Evolutionary conservation across 192 early-diverging fungal genomes (phyloP), one percentile per base, ranked within the genome.

Genomic region (Coemansia javaensis): DNA sequence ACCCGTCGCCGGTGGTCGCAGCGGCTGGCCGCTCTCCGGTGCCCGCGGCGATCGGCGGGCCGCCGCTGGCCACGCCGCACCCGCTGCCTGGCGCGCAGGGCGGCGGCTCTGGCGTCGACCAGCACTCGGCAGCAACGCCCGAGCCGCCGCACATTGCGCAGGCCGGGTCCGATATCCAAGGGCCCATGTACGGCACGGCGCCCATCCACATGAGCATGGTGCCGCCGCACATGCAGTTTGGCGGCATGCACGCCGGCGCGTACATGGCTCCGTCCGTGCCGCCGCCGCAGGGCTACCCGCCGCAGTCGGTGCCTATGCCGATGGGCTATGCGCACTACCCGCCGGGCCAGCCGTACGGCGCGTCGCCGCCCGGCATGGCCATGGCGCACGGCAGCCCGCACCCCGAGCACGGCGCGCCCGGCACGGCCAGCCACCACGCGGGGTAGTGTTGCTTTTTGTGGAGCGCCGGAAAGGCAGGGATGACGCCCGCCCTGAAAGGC

Each of bases 121-220:
- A 32, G 36, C 59, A 50, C 11, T 25, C 47, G 12, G 53, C 47
- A 21, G 40, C 53, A 11, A 70, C 66, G 4, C 66, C 66, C 13
- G 69, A 73, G 40, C 50, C 44, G 31, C 44, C 16, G 23, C 53
- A 64, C 32, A 25, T 53, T 24, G 49, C 42, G 7, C 37, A 50
- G 3, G 42, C 66, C 2, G 54, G 57, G 7, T 58, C 66, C 0
- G 66, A 63, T n/a, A 63, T 59, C 30, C 56, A 59, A 0, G 50
- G 27, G 31, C 32, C 63, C n/a, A 54, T 70, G 59, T 70, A 70
- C 24, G 50, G 53, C 32, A 49, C 40, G 42, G 44, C 52, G 41
- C 66, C 54, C 3, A 37, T 65, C 41, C 69, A 63, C 27, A 73
- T 73, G 57, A 62, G 69, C 30, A 65, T 73, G 63, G 69, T 73